These are phyloP conservation scores for Blastosporella zonata DNA, from an alignment of 1,284 basidiomycete genomes.

Conservation along the genomic window DNA sequence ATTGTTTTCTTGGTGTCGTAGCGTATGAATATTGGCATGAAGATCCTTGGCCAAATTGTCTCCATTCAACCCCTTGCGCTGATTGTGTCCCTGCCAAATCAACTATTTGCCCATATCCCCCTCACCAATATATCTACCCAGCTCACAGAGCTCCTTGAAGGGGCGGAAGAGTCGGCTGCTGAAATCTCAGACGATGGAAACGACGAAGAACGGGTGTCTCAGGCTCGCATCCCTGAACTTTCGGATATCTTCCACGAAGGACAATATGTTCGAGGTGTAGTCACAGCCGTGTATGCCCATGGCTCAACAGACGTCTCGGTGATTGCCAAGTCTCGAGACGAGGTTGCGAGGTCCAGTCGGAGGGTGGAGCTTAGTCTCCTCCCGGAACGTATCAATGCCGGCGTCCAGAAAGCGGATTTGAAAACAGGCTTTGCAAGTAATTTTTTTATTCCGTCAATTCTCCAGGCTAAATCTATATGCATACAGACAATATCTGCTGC, in stretches of 20 bases:
- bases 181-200: slow-evolving; percentile 45
- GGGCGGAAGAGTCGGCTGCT: slow-evolving; percentile 54
- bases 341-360: slow-evolving; percentile 63
- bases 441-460: slow-evolving; percentile 16
- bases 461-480: slow-evolving; percentile 2
- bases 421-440: slow-evolving; percentile 71
- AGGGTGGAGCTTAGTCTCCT: slow-evolving; percentile 87
- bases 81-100: slow-evolving; percentile 91
- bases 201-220: slow-evolving; percentile 38
- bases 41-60: slow-evolving; percentile 83
- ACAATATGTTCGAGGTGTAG: slow-evolving; percentile 83
- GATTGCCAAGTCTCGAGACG: slow-evolving; percentile 60
- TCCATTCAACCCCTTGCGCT: slow-evolving; percentile 89
- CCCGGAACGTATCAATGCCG: slow-evolving; percentile 85
- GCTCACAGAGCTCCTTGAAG: slow-evolving; percentile 72
- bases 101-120: slow-evolving; percentile 92
- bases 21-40: slow-evolving; percentile 84
- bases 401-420: slow-evolving; percentile 79
- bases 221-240: slow-evolving; percentile 59
- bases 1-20: slow-evolving; percentile 28
- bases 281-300: slow-evolving; percentile 61
- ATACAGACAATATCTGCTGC: slow-evolving; percentile 70
- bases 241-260: slow-evolving; percentile 78
- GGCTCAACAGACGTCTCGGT: slow-evolving; percentile 59
- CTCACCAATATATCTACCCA: slow-evolving; percentile 92